Percentiles rank a stretch among this genome's conserved stretches.
Conservation (phyloP, 1,284 basidiomycete species). For the Hemileia vastatrix region DNA sequence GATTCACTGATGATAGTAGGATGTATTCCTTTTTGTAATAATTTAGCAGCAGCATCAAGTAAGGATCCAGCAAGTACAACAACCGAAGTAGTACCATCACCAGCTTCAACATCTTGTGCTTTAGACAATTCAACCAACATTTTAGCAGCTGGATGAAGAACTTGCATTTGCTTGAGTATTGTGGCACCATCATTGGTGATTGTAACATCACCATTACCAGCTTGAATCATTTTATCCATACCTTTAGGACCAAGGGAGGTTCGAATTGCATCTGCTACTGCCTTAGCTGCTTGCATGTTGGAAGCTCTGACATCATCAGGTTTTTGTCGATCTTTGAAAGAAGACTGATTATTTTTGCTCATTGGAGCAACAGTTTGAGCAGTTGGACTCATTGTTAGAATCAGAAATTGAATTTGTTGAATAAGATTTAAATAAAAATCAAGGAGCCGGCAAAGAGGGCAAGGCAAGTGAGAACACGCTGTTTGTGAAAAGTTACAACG, state of each 20-base stretch:
- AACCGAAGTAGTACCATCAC: constrained; percentile 44
- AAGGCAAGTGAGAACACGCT: too few relatives aligned
- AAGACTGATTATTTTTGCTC: too few relatives aligned
- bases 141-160: constrained; percentile 43
- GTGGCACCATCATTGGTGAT: too few relatives aligned
- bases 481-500: too few relatives aligned
- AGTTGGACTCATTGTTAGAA: too few relatives aligned
- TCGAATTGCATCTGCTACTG: constrained; percentile 40
- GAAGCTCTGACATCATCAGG: constrained; percentile 42
- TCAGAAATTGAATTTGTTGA: too few relatives aligned
- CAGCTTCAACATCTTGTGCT: constrained; percentile 43
- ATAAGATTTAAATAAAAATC: too few relatives aligned
- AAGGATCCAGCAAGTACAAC: constrained; percentile 42
- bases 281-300: constrained; percentile 41
- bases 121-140: constrained; percentile 43
- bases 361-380: too few relatives aligned
- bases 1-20: constrained; percentile 43
- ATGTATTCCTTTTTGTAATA: constrained; percentile 44
- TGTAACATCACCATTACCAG: constrained; percentile 40
- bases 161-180: constrained; percentile 44
- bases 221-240: constrained; percentile 46
- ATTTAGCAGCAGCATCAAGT: constrained; percentile 41
- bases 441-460: too few relatives aligned
- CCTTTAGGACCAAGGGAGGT: constrained; percentile 43
- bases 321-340: constrained; percentile 44